Evolutionary conservation across 768 basidiomycete species (phyloP), one percentile per base, ranked within the genome.

Genomic region (Psilocybe sp.): DNA sequence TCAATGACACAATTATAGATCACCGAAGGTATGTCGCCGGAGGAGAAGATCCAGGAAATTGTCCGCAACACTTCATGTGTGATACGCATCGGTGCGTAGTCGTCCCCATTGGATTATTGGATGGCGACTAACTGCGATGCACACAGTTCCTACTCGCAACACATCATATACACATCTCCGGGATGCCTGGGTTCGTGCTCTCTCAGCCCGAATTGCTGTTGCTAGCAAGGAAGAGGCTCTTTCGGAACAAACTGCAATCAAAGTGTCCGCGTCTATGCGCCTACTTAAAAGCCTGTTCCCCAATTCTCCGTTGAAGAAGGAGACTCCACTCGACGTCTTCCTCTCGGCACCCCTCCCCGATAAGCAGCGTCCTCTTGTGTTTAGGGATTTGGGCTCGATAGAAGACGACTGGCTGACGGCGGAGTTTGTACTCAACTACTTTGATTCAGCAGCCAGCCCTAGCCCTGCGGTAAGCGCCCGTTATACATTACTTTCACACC

Each of bases 81-180:
- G 15, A 70, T 93, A 46, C 80, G 91, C 23, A 89, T 93, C 47
- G 74, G 90, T 89, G 51, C 40, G 77, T 59, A 14, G 14, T 12
- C 2, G 28, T 42, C 10, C 36, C 5, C 19, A n/a, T 33, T 13
- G 42, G 32, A 18, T 46, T 5, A 35, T 1, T 7, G 23, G 23
- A 36, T 12, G 31, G 51, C 16, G 31, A 39, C 40, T 40, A 9
- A 50, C 19, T 34, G 38, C 18, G 20, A 34, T 5, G 4, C 34
- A 5, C 19, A 18, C 47, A 91, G 90, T 92, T n/a, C 91, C 90
- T 2, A 88, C 87, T 2, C 79, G 91, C 9, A 76, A 76, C 33
- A 92, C 91, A 0, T 84, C 82, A 6, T 91, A 84, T 61, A 78
- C 80, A 13, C 91, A 94, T 60, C 73, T 93, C 23, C 80, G 91